Evolutionary conservation across 192 early-diverging fungal species (phyloP).

Genomic region (Phlyctochytrium planicorne): DNA sequence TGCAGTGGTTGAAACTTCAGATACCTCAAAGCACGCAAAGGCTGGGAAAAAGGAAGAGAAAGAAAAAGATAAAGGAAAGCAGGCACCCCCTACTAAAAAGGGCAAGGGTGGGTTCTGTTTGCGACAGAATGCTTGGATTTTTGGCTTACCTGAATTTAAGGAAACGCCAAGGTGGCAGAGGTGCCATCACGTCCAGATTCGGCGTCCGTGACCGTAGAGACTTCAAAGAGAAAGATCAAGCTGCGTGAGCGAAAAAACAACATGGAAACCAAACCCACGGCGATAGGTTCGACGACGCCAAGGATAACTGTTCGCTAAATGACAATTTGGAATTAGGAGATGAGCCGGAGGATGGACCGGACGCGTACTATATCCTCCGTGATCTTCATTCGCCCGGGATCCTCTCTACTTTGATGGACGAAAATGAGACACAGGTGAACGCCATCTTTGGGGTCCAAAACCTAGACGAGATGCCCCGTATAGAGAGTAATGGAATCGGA

Average conservation of each 20-base stretch:
- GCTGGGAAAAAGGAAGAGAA: neutral
- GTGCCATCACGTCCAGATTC: neutral
- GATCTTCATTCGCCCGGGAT: conserved; percentile 39
- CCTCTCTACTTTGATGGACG: conserved; percentile 43
- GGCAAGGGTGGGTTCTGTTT: neutral
- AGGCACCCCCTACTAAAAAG: neutral
- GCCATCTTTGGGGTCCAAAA: conserved; percentile 25
- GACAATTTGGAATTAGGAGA: conserved; percentile 29
- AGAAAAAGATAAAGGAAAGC: neutral
- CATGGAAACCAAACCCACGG: neutral
- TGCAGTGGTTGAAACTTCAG: neutral
- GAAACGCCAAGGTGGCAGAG: neutral
- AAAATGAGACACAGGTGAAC: conserved; percentile 38
- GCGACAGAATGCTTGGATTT: too few relatives aligned
- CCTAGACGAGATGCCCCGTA: neutral
- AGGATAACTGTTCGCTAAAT: neutral
- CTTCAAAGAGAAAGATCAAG: neutral
- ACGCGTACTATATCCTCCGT: conserved; percentile 46
- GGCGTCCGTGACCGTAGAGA: neutral
- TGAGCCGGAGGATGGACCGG: conserved; percentile 52
- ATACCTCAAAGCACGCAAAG: neutral
- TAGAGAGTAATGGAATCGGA: neutral
- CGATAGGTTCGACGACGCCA: too few relatives aligned
- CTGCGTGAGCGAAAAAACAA: neutral
- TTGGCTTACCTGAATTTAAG: neutral